Evolutionary conservation across 305 asterid genomes (phyloP), one percentile per base, ranked within the genome.

Genomic region (Fraxinus sp.): DNA sequence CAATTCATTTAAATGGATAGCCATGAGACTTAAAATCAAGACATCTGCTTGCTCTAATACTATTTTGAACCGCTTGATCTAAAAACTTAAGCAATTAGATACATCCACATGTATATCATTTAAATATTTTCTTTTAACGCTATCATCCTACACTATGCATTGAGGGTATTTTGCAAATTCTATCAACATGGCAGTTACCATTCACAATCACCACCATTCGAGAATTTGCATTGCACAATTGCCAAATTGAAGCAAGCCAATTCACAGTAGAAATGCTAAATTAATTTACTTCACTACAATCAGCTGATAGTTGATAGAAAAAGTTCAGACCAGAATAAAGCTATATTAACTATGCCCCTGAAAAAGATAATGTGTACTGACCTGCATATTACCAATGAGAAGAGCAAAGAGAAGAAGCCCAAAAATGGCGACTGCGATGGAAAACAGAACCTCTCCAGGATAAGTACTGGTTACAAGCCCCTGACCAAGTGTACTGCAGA

Each of bases 381-480:
- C 99, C 99, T 96, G 99, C 99, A 96, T 96, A 88, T 96, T 96
- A 84, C 99, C 99, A 79, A 96, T 96, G 89, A 96, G 99, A 78
- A 96, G 97, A 70, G 99, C 98, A 83, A 96, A 93, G 75, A 96
- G 90, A 80, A 96, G 92, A 84, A 96, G 98, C 77, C 99, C 98
- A 10, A 88, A 86, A 88, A 96, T 96, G 73, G 93, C 93, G 10
- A 95, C 88, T 78, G 97, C 90, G 74, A 96, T 96, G 7, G 98
- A 94, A 84, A 96, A 96, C 70, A 96, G 79, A 80, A 94, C 93
- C 84, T 96, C 99, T 83, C 93, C 91, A 8, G 98, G 95, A 87
- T 95, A 96, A 41, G 99, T 96, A 85, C 99, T 94, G 71, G 99
- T 93, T 77, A 84, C 80, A 43, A 96, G 99, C 87, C 98, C 98